These are phyloP conservation scores for Tylopilus sp. DNA, from an alignment of 1,284 basidiomycete genomes.

Conservation along the genomic window DNA sequence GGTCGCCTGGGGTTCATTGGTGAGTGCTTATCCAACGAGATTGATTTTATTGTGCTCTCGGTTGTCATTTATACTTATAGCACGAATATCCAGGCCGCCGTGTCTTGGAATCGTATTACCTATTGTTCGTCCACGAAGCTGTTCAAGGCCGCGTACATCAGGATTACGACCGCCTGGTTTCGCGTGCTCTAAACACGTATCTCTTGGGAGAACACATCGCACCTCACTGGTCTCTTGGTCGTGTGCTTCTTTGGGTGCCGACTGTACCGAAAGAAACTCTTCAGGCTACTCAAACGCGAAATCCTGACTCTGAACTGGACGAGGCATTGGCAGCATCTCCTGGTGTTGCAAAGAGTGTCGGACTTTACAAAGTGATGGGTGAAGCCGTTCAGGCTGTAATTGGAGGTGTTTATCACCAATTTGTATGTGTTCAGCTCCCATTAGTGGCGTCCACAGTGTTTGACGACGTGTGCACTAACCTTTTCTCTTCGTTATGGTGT, in stretches of 20 bases:
- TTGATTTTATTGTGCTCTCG: neutral
- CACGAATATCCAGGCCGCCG: slow-evolving; percentile 53
- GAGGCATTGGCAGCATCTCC: slow-evolving; percentile 25
- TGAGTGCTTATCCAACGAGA: slow-evolving; percentile 30
- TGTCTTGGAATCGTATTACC: slow-evolving; percentile 66
- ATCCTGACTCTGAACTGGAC: slow-evolving; percentile 26
- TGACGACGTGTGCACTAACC: slow-evolving; percentile 1
- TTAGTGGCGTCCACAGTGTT: neutral
- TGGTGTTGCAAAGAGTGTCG: slow-evolving; percentile 46
- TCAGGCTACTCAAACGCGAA: slow-evolving; percentile 10
- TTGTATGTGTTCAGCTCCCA: slow-evolving; percentile 47
- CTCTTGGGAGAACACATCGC: slow-evolving; percentile 68
- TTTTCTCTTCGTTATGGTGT: neutral
- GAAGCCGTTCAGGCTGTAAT: slow-evolving; percentile 72
- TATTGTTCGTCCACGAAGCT: slow-evolving; percentile 64
- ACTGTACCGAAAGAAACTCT: slow-evolving; percentile 35
- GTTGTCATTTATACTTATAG: slow-evolving; percentile 1
- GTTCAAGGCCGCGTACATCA: slow-evolving; percentile 45
- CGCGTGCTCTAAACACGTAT: slow-evolving; percentile 61
- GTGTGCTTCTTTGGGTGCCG: slow-evolving; percentile 67
- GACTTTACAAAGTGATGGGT: slow-evolving; percentile 74
- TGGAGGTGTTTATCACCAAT: slow-evolving; percentile 74
- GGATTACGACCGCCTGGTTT: slow-evolving; percentile 53
- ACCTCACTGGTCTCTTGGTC: slow-evolving; percentile 65
- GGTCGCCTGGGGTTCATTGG: slow-evolving; percentile 67